phyloP scores from a whole-genome alignment of 805 yeast species.

The Candida vartiovaarae region DNA sequence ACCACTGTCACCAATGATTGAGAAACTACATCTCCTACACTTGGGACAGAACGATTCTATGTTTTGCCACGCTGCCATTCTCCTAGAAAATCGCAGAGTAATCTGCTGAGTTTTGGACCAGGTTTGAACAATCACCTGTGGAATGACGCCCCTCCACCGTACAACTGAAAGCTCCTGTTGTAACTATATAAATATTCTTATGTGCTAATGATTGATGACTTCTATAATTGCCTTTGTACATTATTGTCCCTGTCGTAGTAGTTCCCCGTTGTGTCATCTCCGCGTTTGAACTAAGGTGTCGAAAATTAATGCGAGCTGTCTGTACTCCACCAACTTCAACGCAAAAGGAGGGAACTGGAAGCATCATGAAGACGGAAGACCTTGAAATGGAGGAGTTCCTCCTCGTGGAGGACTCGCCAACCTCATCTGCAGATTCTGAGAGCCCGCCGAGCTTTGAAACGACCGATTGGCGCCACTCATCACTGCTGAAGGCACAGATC shows the following conservation, averaged over 20 bases:
- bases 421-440: background rate
- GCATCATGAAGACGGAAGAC: background rate
- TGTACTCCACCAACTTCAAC: too few relatives aligned
- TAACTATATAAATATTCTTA: too few relatives aligned
- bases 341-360: too few relatives aligned
- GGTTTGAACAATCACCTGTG: constrained; percentile 12
- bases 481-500: constrained; percentile 40
- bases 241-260: too few relatives aligned
- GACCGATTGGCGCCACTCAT: constrained; percentile 21
- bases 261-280: too few relatives aligned
- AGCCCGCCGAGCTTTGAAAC: constrained; percentile 1
- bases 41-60: background rate
- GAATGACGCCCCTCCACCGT: constrained; percentile 14
- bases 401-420: constrained; percentile 5
- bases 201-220: too few relatives aligned
- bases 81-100: constrained; percentile 22
- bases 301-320: too few relatives aligned
- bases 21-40: constrained; percentile 6
- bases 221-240: too few relatives aligned
- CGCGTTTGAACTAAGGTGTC: too few relatives aligned
- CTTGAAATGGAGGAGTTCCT: constrained; percentile 5
- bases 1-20: constrained; percentile 10
- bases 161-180: constrained; percentile 1
- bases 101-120: constrained; percentile 16
- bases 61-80: constrained; percentile 11